A percentile compares a stretch with the other conserved stretches of the same genome.
Conservation (phyloP, 257 asterid species). For the Marsdenia floribunda region DNA sequence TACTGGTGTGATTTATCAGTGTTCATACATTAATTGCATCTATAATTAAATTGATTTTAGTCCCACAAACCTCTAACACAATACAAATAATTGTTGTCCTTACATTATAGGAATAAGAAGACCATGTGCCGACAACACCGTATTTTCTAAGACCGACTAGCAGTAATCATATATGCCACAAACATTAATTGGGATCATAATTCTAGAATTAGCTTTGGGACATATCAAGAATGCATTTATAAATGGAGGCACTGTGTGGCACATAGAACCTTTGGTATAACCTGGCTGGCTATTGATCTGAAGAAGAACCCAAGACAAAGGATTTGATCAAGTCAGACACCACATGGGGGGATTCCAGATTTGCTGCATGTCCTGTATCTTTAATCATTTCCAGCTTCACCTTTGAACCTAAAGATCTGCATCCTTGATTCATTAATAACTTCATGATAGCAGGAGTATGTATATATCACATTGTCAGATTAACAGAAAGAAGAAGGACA, state of each 20-base stretch:
- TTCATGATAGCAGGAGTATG: background rate
- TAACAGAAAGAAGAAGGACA: background rate
- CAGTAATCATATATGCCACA: background rate
- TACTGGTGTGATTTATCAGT: background rate
- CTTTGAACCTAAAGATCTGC: constrained; percentile 48
- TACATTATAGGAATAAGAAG: background rate
- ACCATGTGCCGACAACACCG: background rate
- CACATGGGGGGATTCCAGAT: constrained; percentile 43
- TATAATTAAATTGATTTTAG: too few species aligned
- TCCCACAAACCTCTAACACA: background rate
- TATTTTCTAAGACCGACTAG: background rate
- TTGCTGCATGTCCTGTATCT: constrained; percentile 65
- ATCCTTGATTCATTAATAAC: background rate
- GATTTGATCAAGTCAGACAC: constrained; percentile 41
- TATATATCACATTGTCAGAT: background rate
- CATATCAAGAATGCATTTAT: background rate
- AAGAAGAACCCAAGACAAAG: constrained; percentile 23
- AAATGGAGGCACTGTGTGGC: background rate
- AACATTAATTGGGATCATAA: too few species aligned
- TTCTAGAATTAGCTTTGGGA: too few species aligned
- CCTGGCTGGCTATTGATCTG: background rate
- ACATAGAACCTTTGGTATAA: background rate
- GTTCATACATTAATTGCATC: background rate
- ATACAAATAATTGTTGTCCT: background rate
- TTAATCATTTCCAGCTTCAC: constrained; percentile 46